These are phyloP conservation scores for Scenedesmus sp. DNA, from an alignment of 163 green algal species.

Conservation along the genomic window DNA sequence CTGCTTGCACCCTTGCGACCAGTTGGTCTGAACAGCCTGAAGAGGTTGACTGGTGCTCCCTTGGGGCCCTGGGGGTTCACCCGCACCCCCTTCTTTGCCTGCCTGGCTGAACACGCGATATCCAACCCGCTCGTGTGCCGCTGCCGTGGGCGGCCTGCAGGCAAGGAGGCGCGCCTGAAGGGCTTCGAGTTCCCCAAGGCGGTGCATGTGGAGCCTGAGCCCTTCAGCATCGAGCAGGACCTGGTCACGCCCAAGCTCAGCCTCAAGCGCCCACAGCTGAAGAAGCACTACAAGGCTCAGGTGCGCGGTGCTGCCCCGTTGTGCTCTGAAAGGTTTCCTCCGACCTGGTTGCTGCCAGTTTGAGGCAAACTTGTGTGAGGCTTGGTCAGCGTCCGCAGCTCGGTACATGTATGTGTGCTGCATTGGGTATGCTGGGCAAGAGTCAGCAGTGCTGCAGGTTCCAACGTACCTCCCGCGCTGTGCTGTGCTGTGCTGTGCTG, in stretches of 20 bases:
- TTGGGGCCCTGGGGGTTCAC: too few relatives aligned
- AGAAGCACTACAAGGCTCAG: conserved; percentile 82
- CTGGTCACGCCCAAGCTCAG: conserved; percentile 95
- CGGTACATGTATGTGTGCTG: too few relatives aligned
- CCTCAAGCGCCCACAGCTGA: conserved; percentile 92
- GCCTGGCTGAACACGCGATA: too few relatives aligned
- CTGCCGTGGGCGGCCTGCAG: conserved; percentile 63
- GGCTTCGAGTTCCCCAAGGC: conserved; percentile 89
- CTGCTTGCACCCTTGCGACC: too few relatives aligned
- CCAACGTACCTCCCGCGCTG: not conserved
- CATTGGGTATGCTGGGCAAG: too few relatives aligned
- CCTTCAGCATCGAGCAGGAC: conserved; percentile 84
- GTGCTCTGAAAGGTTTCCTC: too few relatives aligned
- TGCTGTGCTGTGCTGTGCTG: not conserved
- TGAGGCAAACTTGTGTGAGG: not conserved
- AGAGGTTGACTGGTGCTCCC: too few relatives aligned
- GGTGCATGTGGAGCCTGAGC: conserved; percentile 77
- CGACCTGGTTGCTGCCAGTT: too few relatives aligned
- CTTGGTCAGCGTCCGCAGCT: not conserved
- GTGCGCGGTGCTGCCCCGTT: too few relatives aligned
- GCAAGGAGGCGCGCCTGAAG: conserved; percentile 77
- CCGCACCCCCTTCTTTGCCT: not conserved
- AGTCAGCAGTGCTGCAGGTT: not conserved
- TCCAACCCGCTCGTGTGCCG: not conserved
- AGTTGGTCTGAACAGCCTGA: too few relatives aligned